phyloP scores from a whole-genome alignment of 208 protist genomes.

The Leishmania tarentolae region DNA sequence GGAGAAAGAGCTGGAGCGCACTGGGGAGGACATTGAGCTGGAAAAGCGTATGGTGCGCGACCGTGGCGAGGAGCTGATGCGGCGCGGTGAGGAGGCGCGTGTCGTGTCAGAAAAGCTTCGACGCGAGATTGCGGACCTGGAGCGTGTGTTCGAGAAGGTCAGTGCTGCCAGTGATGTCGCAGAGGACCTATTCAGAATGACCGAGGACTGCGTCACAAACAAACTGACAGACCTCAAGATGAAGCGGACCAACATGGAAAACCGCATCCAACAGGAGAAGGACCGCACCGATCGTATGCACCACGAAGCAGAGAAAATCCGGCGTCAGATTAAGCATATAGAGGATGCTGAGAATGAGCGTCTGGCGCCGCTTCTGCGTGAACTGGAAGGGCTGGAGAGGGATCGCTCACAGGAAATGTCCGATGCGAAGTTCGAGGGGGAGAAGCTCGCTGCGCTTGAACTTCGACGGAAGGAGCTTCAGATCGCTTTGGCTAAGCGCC shows the following conservation, averaged over 20 bases:
- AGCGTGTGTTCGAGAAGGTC: constrained; percentile 54
- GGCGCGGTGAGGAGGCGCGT: constrained; percentile 80
- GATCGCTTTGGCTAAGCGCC: constrained; percentile 33
- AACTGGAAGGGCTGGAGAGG: constrained; percentile 47
- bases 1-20: constrained; percentile 80
- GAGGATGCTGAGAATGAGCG: constrained; percentile 71
- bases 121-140: constrained; percentile 72
- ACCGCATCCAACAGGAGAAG: constrained; percentile 82
- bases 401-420: constrained; percentile 68
- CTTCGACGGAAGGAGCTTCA: constrained; percentile 78
- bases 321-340: constrained; percentile 75
- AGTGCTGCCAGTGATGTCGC: constrained; percentile 45
- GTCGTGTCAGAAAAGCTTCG: constrained; percentile 77
- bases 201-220: constrained; percentile 70
- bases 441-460: constrained; percentile 66
- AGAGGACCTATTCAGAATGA: constrained; percentile 55
- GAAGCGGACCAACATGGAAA: constrained; percentile 73
- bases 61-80: constrained; percentile 83
- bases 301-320: constrained; percentile 82
- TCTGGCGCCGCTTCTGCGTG: constrained; percentile 57
- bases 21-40: constrained; percentile 84
- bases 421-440: constrained; percentile 77
- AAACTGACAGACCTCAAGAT: constrained; percentile 52
- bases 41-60: constrained; percentile 86
- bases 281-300: constrained; percentile 62